A percentile compares a stretch with the other conserved stretches of the same genome.
These are phyloP conservation scores for Apiospora malaysiana DNA, from an alignment of 2,329 filamentous ascomycete species.

Conservation along the genomic window DNA sequence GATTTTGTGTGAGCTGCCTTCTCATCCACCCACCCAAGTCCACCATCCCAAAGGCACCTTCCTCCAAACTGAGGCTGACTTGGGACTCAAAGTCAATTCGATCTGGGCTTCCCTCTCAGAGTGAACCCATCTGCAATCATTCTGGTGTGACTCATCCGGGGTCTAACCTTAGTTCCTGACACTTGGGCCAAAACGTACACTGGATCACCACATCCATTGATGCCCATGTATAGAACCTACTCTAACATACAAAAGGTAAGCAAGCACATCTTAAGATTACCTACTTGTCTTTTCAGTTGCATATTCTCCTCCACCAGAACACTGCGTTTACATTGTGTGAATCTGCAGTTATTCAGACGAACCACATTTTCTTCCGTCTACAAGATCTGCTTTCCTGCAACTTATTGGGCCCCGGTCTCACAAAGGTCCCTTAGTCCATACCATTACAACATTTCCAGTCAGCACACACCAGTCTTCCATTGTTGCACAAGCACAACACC, in stretches of 20 bases:
- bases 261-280: background rate
- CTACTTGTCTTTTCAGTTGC: background rate
- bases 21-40: background rate
- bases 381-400: background rate
- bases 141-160: constrained; percentile 13
- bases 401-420: background rate
- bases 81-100: background rate
- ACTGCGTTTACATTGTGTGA: background rate
- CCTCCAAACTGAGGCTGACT: background rate
- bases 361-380: background rate
- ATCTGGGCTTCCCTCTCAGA: background rate
- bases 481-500: background rate
- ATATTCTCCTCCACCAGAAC: background rate
- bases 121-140: constrained; percentile 12
- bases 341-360: background rate
- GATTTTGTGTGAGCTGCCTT: background rate
- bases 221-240: background rate
- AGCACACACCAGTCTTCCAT: background rate
- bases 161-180: background rate
- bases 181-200: background rate
- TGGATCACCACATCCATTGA: background rate
- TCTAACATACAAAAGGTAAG: background rate
- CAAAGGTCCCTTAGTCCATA: background rate
- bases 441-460: background rate
- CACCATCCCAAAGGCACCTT: background rate